Evolutionary conservation across 2,329 filamentous ascomycete genomes (phyloP).

Genomic region (Pseudocercospora cruenta): DNA sequence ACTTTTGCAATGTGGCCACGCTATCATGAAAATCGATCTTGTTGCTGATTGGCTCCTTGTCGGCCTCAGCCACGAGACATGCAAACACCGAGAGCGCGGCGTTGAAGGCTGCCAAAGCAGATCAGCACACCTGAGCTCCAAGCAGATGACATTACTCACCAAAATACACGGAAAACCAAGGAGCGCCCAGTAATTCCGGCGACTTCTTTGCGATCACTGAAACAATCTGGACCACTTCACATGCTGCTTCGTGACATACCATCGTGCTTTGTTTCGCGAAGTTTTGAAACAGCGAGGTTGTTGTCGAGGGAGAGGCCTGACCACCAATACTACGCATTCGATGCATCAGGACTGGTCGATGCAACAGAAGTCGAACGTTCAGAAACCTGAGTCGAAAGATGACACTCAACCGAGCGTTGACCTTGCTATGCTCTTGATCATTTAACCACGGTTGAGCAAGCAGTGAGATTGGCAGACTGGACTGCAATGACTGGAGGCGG

Average conservation of each 20-base stretch:
- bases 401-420: background rate
- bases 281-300: background rate
- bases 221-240: background rate
- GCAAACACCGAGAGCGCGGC: background rate
- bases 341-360: background rate
- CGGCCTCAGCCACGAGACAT: background rate
- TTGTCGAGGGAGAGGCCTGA: background rate
- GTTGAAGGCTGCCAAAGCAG: background rate
- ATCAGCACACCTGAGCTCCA: background rate
- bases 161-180: constrained; percentile 2
- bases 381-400: background rate
- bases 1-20: background rate
- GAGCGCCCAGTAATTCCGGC: background rate
- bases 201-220: background rate
- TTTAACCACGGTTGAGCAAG: background rate
- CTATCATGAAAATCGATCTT: background rate
- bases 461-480: background rate
- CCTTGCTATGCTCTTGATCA: background rate
- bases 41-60: background rate
- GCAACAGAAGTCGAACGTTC: background rate
- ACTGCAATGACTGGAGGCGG: background rate
- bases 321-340: background rate
- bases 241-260: background rate
- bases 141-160: background rate
- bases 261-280: background rate